Conservation (phyloP, 192 early-diverging fungal genomes). For the Coemansia sp. region DNA sequence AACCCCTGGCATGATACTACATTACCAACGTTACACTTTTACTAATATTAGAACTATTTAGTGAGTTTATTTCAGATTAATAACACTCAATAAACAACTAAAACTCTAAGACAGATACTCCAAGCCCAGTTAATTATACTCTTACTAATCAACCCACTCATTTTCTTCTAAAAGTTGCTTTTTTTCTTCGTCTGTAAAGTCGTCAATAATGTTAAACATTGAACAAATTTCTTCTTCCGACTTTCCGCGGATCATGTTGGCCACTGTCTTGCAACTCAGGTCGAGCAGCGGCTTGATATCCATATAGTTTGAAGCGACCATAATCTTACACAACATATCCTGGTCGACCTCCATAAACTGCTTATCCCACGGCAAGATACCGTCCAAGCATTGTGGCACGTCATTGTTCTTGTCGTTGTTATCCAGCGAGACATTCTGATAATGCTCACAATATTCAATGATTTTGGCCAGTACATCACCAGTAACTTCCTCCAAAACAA, state of each 20-base stretch:
- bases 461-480: slow-evolving; percentile 74
- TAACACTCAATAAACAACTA: not conserved
- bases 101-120: not conserved
- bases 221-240: slow-evolving; percentile 89
- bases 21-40: too few species aligned
- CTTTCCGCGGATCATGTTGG: slow-evolving; percentile 97
- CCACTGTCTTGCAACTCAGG: slow-evolving; percentile 97
- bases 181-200: slow-evolving; percentile 95
- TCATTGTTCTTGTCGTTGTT: slow-evolving; percentile 52
- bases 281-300: slow-evolving; percentile 97
- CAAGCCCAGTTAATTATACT: not conserved
- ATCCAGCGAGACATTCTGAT: slow-evolving; percentile 66
- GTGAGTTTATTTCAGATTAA: too few species aligned
- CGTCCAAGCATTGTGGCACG: slow-evolving; percentile 62
- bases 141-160: slow-evolving; percentile 61
- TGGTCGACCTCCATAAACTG: slow-evolving; percentile 78
- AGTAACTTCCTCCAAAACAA: slow-evolving; percentile 77
- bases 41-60: too few species aligned
- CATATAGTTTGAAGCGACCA: slow-evolving; percentile 84
- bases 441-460: slow-evolving; percentile 81
- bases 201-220: slow-evolving; percentile 94
- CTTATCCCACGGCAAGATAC: slow-evolving; percentile 80
- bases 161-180: slow-evolving; percentile 85
- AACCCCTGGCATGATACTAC: too few species aligned
- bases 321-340: slow-evolving; percentile 80